These are phyloP conservation scores for Geotrichum aggregatum DNA, from an alignment of 1,139 yeast genomes.

Conservation along the genomic window DNA sequence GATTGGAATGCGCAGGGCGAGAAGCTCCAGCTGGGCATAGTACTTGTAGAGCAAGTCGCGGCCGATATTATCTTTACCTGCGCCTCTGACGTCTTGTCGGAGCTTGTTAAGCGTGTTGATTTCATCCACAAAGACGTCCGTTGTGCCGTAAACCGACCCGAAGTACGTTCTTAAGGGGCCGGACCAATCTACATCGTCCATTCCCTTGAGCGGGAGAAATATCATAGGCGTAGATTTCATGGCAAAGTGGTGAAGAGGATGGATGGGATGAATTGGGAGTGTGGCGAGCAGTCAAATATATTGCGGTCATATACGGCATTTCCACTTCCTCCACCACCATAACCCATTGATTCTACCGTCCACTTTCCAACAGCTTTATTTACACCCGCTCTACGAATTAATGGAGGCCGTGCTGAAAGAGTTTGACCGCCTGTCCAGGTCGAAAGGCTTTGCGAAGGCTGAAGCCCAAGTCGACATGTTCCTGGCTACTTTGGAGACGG, in stretches of 20 bases:
- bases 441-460: conserved; percentile 33
- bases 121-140: conserved; percentile 56
- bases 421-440: conserved; percentile 29
- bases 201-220: conserved; percentile 49
- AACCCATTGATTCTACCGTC: neutral
- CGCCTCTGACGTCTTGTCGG: conserved; percentile 59
- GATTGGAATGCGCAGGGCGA: conserved; percentile 73
- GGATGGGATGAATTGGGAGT: neutral
- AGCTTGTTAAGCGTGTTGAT: conserved; percentile 53
- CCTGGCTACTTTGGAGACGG: conserved; percentile 30
- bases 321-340: neutral
- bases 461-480: conserved; percentile 34
- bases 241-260: neutral
- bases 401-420: conserved; percentile 36
- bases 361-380: neutral
- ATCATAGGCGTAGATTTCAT: conserved; percentile 40
- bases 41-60: conserved; percentile 61
- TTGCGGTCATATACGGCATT: neutral
- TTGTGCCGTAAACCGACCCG: conserved; percentile 58
- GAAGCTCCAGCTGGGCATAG: conserved; percentile 75
- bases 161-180: conserved; percentile 59
- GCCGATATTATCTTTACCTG: conserved; percentile 39
- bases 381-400: neutral
- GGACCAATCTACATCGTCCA: conserved; percentile 63
- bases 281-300: neutral